These are phyloP conservation scores for Blastobotrys americana DNA, from an alignment of 805 yeast genomes.

Conservation along the genomic window DNA sequence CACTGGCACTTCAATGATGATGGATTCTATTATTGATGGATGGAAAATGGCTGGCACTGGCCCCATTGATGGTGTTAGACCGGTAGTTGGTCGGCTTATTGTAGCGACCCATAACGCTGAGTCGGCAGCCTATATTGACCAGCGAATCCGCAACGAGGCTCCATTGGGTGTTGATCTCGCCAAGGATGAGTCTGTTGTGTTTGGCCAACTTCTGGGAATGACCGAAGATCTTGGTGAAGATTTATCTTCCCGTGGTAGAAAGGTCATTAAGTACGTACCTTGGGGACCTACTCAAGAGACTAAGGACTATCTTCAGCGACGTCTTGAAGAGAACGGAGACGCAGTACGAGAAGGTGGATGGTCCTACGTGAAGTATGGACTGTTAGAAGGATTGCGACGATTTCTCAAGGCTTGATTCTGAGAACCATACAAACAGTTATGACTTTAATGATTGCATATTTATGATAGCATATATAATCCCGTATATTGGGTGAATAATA, in stretches of 20 bases:
- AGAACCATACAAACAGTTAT: conserved; percentile 1
- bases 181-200: conserved; percentile 43
- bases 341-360: conserved; percentile 54
- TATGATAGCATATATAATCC: background rate
- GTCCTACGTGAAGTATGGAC: conserved; percentile 21
- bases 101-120: conserved; percentile 85
- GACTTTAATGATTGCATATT: background rate
- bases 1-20: conserved; percentile 54
- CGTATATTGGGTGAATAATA: no score
- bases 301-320: conserved; percentile 77
- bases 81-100: conserved; percentile 44
- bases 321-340: conserved; percentile 94
- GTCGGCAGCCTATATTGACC: conserved; percentile 68
- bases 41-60: conserved; percentile 34
- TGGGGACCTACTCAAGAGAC: conserved; percentile 98
- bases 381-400: conserved; percentile 16
- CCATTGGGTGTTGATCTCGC: conserved; percentile 20
- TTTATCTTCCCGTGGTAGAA: conserved; percentile 56
- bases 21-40: conserved; percentile 46
- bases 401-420: conserved; percentile 1
- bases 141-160: conserved; percentile 37
- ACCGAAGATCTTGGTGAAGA: conserved; percentile 82
- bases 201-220: conserved; percentile 93
- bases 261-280: conserved; percentile 88
- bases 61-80: conserved; percentile 16